Evolutionary conservation across 805 yeast species (phyloP), one percentile per base, ranked within the genome.

Genomic region (Kuraishia floccosa): DNA sequence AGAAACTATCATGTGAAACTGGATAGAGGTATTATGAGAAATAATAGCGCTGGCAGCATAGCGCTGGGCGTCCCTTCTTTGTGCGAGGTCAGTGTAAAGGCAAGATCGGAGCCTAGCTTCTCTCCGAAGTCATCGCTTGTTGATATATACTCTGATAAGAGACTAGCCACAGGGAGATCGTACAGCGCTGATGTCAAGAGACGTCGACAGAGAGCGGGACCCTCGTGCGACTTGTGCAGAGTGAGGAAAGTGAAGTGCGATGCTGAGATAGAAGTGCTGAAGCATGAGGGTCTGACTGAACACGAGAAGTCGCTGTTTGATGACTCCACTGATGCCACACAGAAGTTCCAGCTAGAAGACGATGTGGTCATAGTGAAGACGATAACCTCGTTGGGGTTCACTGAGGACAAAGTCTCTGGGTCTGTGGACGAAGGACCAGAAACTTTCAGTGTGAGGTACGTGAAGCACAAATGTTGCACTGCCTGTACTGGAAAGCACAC

Each of bases 221-320:
- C 86, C 3, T 72, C 81, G 25, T 79, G 89, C 50, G 86, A 79
- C 47, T 56, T 68, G 29, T 79, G 89, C 49, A 60, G 86, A 32
- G 45, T 68, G 11, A 63, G 84, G 35, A 79, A 79, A 47, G 78
- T 77, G 35, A 79, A 75, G 51, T 79, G 89, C 54, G 75, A 78
- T 49, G 83, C 87, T 2, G 74, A 65, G 40, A 43, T 47, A 18
- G 46, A 52, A 11, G 37, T 54, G 12, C 42, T 54, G 1, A 39
- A 24, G 4, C 30, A 31, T 16, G 21, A 23, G 30, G 28, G 18
- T 16, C 8, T 32, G 27, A 22, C 14, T 10, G 23, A 24, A 11
- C 21, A 25, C 22, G 31, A 17, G 13, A 16, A 21, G 17, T 13
- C 16, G 17, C 17, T 28, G 27, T n/a, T 22, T 13, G 27, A 28